Base-by-base conservation (phyloP, 176 grass and related monocot genomes). In the Triticum urartu region DNA sequence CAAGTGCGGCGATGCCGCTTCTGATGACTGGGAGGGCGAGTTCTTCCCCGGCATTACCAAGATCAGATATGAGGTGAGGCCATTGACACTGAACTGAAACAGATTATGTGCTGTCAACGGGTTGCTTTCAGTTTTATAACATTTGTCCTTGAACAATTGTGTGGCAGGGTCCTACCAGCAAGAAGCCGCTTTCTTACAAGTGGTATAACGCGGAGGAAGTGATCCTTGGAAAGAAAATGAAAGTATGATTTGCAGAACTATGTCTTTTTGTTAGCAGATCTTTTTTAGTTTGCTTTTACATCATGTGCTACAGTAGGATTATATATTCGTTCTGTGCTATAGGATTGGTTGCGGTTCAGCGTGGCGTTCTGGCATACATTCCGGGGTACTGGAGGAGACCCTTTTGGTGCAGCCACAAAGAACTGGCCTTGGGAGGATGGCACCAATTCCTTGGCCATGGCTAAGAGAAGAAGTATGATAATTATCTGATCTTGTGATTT, bases 141-240 rank as follows among this genome's bases (percentile, higher is more conserved):
- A 13, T 24, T 34, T 86, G 34, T 21, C 39, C 66, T 36, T 79
- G 20, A 38, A 84, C 21, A 33, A 50, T 84, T 69, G 20, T 0
- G 25, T 9, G 11, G 70, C 85, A 98, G 97, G 94, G 97, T 20
- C 92, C 92, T 21, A 83, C 64, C 3, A 95, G 92, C 89, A 96
- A 90, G 91, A 94, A 93, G 38, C 90, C 85, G 36, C 97, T 99
- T 87, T 61, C 94, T 85, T 99, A 96, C 75, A 92, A 94, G 90
- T 99, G 92, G 97, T 96, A 96, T 45, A 94, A 94, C 68, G 92
- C 87, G 0, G 97, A 96, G 77, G 94, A 99, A 91, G 94, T 91
- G 34, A 92, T 99, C 68, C 92, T 99, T 11, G 92, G 94, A n/a
- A 95, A 91, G 87, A 99, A 99, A 82, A 99, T 99, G 97, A 96